Evolutionary conservation across 1,284 basidiomycete species (phyloP).

Genomic region (Singerocomus inundabilis): DNA sequence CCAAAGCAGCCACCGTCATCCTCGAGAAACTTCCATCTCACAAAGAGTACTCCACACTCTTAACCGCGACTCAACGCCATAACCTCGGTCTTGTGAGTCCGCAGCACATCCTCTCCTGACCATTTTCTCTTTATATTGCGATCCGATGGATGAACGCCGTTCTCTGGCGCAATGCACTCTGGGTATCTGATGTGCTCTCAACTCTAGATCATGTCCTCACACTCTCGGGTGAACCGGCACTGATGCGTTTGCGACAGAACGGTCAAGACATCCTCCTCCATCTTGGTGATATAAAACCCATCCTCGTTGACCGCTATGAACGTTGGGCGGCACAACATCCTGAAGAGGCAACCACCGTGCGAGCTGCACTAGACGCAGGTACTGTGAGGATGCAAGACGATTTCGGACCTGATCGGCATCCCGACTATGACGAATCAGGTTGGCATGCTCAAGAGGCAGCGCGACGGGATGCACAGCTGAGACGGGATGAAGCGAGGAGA

Average conservation of each 20-base stretch:
- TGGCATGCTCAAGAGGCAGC: conserved; percentile 40
- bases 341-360: conserved; percentile 28
- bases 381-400: conserved; percentile 23
- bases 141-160: conserved; percentile 4
- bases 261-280: conserved; percentile 63
- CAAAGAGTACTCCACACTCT: conserved; percentile 35
- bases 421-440: conserved; percentile 38
- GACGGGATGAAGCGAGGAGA: conserved; percentile 27
- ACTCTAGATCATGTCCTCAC: not conserved
- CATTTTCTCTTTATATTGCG: not conserved
- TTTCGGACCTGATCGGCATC: conserved; percentile 26
- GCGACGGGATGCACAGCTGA: conserved; percentile 33
- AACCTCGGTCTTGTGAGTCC: conserved; percentile 40
- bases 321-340: conserved; percentile 43
- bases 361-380: conserved; percentile 20
- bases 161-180: not conserved
- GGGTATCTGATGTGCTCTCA: not conserved
- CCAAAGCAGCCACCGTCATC: conserved; percentile 42
- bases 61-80: conserved; percentile 37
- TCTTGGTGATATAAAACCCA: conserved; percentile 49
- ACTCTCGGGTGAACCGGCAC: conserved; percentile 7
- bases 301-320: conserved; percentile 51
- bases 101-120: conserved; percentile 7
- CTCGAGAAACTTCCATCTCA: conserved; percentile 43
- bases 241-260: conserved; percentile 47